Conservation (phyloP, 352 stramenopile species). For the Pythium sukuiense region DNA sequence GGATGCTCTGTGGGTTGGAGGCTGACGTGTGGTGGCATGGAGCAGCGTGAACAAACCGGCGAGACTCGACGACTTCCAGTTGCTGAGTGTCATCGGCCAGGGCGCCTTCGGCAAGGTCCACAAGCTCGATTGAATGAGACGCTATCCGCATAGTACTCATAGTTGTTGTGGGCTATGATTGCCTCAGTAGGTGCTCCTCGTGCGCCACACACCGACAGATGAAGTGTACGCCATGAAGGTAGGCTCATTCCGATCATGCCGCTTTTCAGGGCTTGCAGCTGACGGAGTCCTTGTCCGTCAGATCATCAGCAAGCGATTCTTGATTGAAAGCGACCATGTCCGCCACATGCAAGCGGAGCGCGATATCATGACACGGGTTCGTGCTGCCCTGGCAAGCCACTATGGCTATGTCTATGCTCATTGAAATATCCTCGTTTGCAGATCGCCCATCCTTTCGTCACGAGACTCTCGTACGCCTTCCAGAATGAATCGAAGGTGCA, state of each 20-base stretch:
- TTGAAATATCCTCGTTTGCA: no score
- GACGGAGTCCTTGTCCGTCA: slow-evolving; percentile 24
- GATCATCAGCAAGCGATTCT: slow-evolving; percentile 85
- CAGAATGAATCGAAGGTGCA: slow-evolving; percentile 82
- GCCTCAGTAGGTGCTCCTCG: slow-evolving; percentile 62
- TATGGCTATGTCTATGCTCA: no score
- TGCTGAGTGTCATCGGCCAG: slow-evolving; percentile 95
- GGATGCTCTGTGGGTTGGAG: neutral
- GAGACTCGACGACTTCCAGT: slow-evolving; percentile 94
- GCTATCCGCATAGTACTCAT: neutral
- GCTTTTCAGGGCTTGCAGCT: no score
- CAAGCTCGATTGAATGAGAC: neutral
- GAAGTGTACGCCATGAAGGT: slow-evolving; percentile 82
- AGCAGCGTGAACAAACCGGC: slow-evolving; percentile 36
- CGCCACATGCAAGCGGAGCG: slow-evolving; percentile 80
- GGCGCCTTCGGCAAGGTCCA: slow-evolving; percentile 71
- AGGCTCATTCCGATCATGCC: no score
- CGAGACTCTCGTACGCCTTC: slow-evolving; percentile 74
- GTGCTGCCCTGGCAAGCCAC: no score
- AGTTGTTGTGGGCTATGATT: no score
- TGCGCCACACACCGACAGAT: slow-evolving; percentile 54
- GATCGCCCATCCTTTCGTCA: slow-evolving; percentile 83
- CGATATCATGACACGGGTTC: slow-evolving; percentile 85
- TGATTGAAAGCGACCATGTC: slow-evolving; percentile 79
- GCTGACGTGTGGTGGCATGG: slow-evolving; percentile 3